Conservation (phyloP, 2,329 filamentous ascomycete genomes). For the Colletotrichum sp. region DNA sequence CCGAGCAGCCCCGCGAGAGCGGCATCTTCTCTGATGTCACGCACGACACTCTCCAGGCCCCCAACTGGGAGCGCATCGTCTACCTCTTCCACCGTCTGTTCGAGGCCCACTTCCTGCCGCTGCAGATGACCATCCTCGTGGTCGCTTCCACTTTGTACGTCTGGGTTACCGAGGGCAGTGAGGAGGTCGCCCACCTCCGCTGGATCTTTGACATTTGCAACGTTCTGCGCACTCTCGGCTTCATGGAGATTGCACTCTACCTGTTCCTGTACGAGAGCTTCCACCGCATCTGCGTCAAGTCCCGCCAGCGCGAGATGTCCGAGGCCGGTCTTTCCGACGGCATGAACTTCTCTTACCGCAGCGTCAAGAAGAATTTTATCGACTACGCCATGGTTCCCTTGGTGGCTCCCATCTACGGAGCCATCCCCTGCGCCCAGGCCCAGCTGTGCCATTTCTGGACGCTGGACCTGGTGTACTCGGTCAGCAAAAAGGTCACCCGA, state of each 20-base stretch:
- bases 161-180: conserved; percentile 54
- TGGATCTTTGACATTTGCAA: conserved; percentile 68
- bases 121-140: conserved; percentile 70
- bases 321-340: conserved; percentile 67
- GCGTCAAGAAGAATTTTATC: conserved; percentile 58
- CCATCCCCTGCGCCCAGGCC: conserved; percentile 71
- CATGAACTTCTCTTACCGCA: conserved; percentile 69
- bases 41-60: conserved; percentile 54
- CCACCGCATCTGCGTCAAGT: conserved; percentile 65
- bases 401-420: conserved; percentile 71
- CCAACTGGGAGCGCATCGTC: conserved; percentile 61
- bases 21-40: conserved; percentile 62
- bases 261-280: conserved; percentile 72
- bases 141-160: conserved; percentile 67
- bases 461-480: conserved; percentile 70
- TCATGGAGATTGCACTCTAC: conserved; percentile 67
- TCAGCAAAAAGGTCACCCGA: conserved; percentile 71
- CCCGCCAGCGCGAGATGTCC: conserved; percentile 70
- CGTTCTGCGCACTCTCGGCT: conserved; percentile 63
- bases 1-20: conserved; percentile 48
- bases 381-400: conserved; percentile 72
- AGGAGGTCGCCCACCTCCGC: conserved; percentile 57
- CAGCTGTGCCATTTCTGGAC: conserved; percentile 75
- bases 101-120: conserved; percentile 75
- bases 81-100: conserved; percentile 72